These are phyloP conservation scores for Chrysosporium keratinophilum DNA, from an alignment of 2,329 filamentous ascomycete genomes.

Conservation along the genomic window DNA sequence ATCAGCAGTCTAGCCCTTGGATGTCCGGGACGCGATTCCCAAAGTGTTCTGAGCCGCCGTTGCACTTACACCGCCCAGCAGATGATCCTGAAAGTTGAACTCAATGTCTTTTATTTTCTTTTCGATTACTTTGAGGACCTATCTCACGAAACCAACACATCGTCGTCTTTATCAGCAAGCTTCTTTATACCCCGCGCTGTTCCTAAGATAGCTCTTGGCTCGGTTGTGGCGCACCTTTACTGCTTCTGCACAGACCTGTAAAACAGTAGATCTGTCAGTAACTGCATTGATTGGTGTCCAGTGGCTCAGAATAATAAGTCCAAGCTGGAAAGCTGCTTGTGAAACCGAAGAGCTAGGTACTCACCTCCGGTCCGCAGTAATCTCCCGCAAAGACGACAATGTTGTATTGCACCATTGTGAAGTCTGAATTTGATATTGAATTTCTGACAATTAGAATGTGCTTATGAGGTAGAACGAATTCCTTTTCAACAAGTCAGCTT, in stretches of 20 bases:
- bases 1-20: background rate
- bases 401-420: constrained; percentile 42
- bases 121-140: constrained; percentile 74
- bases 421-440: background rate
- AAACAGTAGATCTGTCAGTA: background rate
- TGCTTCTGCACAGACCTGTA: constrained; percentile 68
- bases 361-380: constrained; percentile 61
- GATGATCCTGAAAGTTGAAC: constrained; percentile 83
- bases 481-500: background rate
- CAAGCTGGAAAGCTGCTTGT: background rate
- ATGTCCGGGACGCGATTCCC: background rate
- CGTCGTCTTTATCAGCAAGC: background rate
- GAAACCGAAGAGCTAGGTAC: background rate
- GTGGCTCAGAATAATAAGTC: no score
- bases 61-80: constrained; percentile 75
- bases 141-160: constrained; percentile 1
- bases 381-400: constrained; percentile 76
- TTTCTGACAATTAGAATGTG: background rate
- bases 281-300: no score
- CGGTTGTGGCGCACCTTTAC: constrained; percentile 54
- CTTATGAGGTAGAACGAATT: background rate
- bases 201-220: background rate
- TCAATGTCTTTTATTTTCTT: constrained; percentile 58
- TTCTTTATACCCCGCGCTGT: background rate
- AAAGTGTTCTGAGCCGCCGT: background rate